phyloP scores from a whole-genome alignment of 148 eudicot species.

The Vaccinium vitisidaea region DNA sequence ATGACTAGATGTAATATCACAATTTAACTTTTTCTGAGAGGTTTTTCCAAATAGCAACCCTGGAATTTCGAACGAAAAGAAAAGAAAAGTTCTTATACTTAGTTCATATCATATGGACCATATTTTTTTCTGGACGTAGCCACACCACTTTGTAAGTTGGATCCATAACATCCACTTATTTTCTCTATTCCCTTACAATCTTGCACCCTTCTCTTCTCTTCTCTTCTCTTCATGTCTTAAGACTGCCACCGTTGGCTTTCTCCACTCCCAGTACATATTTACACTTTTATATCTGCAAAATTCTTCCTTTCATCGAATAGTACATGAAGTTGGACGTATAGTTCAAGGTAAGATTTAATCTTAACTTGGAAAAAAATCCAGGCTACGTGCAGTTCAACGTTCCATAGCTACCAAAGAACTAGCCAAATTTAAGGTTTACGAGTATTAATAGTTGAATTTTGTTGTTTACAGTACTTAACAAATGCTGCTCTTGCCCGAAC shows the following conservation, averaged over 20 bases:
- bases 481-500: conserved; percentile 95
- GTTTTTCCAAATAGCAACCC: no score
- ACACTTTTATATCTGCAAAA: background rate
- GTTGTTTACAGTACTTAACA: conserved; percentile 65
- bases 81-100: no score
- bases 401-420: background rate
- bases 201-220: background rate
- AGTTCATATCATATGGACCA: no score
- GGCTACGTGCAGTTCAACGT: background rate
- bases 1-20: background rate
- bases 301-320: background rate
- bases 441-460: background rate
- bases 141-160: no score
- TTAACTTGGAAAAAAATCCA: background rate
- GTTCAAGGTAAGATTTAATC: background rate
- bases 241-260: background rate
- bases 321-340: background rate
- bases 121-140: no score
- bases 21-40: no score
- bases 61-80: background rate
- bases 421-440: background rate
- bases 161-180: no score
- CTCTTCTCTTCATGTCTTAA: background rate
- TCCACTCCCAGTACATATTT: background rate
- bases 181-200: background rate